Conservation (phyloP, 192 early-diverging fungal species). For the Piromyces sp. region DNA sequence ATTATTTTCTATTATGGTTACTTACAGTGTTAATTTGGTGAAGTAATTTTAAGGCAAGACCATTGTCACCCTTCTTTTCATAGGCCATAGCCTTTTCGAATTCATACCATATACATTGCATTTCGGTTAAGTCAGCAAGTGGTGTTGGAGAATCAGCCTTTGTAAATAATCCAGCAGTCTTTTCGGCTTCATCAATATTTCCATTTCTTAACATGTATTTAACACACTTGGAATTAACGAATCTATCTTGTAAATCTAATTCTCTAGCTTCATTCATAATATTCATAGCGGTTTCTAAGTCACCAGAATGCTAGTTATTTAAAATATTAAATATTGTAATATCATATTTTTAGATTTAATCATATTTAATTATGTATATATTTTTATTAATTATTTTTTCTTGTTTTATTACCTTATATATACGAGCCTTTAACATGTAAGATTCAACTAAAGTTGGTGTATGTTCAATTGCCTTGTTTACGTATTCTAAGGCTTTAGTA, state of each 20-base stretch:
- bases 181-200: slow-evolving; percentile 66
- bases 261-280: slow-evolving; percentile 73
- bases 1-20: too few relatives aligned
- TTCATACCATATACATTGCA: slow-evolving; percentile 87
- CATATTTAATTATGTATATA: neutral
- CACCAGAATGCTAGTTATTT: slow-evolving; percentile 50
- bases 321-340: neutral
- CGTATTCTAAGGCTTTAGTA: slow-evolving; percentile 50
- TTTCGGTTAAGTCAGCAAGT: slow-evolving; percentile 62
- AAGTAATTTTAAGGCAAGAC: slow-evolving; percentile 73
- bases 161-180: slow-evolving; percentile 66
- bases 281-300: slow-evolving; percentile 45
- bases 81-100: slow-evolving; percentile 59
- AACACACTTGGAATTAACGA: slow-evolving; percentile 78
- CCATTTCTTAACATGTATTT: slow-evolving; percentile 84
- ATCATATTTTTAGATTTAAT: neutral
- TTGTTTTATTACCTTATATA: slow-evolving; percentile 50
- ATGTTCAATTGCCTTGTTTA: slow-evolving; percentile 65
- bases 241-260: slow-evolving; percentile 83
- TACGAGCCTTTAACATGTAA: slow-evolving; percentile 80
- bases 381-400: neutral
- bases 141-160: slow-evolving; percentile 44
- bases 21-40: slow-evolving; percentile 56
- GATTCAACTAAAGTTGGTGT: slow-evolving; percentile 85
- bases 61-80: slow-evolving; percentile 43